Base-by-base conservation (phyloP, 1,139 yeast genomes). In the Tardiomyces blankii region DNA sequence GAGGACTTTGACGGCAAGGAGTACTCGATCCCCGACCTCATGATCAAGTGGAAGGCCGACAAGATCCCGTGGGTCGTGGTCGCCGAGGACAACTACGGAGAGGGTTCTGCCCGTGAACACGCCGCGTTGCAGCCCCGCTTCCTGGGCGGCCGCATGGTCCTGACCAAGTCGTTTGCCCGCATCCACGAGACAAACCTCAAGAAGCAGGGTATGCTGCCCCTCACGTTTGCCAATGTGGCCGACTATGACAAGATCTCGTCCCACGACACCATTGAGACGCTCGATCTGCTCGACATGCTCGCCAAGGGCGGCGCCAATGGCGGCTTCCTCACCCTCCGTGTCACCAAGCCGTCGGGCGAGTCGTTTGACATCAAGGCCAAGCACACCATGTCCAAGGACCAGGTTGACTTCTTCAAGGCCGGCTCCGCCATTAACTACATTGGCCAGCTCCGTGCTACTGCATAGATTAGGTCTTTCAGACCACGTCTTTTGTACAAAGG, bases 21-120 rank as follows among this genome's bases (percentile, higher is more conserved):
- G 44, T 56, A 54, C 62, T 78, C 91, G 18, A 91, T 91, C 54
- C 98, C 98, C n/a, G 97, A 87, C 58, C 75, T 89, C 49, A 89
- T 91, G 97, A 83, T 82, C 67, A 84, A 85, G 63, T 91, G 96
- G 96, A 89, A 89, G 67, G 71, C 77, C 42, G 93, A 86, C 52
- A 58, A 67, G 8, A 77, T 86, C 57, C 93, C 95, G 16, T 91
- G 98, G 98, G 75, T 80, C 53, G 96, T 91, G 43, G 83, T 91
- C 52, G 98, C 96, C 44, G 98, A 89, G 63, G 96, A 91, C 64
- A 91, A 91, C 69, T 91, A 89, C 60, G 98, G 98, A 67, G 98
- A 91, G 72, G 98, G 98, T 54, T 87, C 96, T 47, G 96, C 98
- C 21, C 84, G 98, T 74, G 98, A 91, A 65, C 98, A 91, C 62